phyloP scores from a whole-genome alignment of 257 asterid genomes.

The Plectranthus barbatus region DNA sequence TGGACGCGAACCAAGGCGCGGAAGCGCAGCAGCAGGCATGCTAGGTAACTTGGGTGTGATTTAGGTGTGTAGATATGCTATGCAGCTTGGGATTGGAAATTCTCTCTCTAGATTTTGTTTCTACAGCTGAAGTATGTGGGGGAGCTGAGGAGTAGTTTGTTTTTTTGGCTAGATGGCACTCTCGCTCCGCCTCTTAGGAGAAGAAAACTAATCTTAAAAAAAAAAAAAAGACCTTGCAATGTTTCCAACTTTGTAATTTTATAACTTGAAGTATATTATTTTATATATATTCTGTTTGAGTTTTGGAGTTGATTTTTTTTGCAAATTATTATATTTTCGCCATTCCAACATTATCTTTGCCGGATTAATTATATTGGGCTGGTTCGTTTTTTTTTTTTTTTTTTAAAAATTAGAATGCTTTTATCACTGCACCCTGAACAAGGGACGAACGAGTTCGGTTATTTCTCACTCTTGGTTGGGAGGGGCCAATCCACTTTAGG shows the following conservation, averaged over 20 bases:
- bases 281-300: background rate
- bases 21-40: constrained; percentile 28
- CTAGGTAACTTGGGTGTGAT: constrained; percentile 17
- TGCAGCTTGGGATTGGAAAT: constrained; percentile 4
- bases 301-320: no score
- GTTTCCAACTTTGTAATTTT: constrained; percentile 5
- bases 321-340: no score
- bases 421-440: no score
- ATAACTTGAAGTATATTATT: background rate
- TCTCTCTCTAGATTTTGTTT: constrained; percentile 3
- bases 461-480: no score
- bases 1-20: constrained; percentile 49
- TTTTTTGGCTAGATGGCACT: constrained; percentile 30
- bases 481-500: no score
- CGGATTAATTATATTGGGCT: no score
- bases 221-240: background rate
- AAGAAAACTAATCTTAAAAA: background rate
- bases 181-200: constrained; percentile 23
- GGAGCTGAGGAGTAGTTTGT: constrained; percentile 21
- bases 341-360: no score
- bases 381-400: no score
- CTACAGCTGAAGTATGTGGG: background rate
- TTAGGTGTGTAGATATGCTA: constrained; percentile 26
- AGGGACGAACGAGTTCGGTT: no score
- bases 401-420: no score